Conservation (phyloP, 495 filamentous ascomycete species). For the Chlorociboria aeruginascens region DNA sequence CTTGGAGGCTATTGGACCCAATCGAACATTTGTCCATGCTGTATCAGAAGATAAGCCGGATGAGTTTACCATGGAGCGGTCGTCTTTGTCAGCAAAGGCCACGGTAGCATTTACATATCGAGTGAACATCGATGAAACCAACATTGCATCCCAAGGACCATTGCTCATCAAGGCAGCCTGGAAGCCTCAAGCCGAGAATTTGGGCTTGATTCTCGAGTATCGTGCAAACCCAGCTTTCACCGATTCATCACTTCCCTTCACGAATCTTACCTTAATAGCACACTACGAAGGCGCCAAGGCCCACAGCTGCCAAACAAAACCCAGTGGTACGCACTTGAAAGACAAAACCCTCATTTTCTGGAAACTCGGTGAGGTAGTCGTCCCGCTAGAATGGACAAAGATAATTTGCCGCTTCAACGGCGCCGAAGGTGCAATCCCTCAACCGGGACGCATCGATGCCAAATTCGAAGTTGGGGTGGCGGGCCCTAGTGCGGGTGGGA, state of each 20-base stretch:
- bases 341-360: constrained; percentile 83
- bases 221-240: constrained; percentile 64
- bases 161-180: constrained; percentile 68
- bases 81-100: constrained; percentile 35
- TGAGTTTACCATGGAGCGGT: constrained; percentile 69
- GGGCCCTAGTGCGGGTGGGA: neutral
- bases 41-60: constrained; percentile 54
- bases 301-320: constrained; percentile 58
- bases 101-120: constrained; percentile 91
- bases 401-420: constrained; percentile 66
- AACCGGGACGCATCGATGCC: constrained; percentile 66
- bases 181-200: constrained; percentile 72
- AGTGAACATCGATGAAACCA: constrained; percentile 60
- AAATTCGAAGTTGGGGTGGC: constrained; percentile 48
- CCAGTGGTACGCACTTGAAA: constrained; percentile 66
- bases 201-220: constrained; percentile 75
- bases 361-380: constrained; percentile 68
- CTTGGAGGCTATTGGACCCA: constrained; percentile 92
- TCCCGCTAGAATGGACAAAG: constrained; percentile 46
- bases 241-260: constrained; percentile 47
- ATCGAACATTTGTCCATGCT: constrained; percentile 75
- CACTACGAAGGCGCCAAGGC: constrained; percentile 59
- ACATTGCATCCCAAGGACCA: constrained; percentile 57
- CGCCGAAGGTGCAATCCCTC: constrained; percentile 61
- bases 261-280: constrained; percentile 72